phyloP scores from a whole-genome alignment of 768 basidiomycete genomes.

The Mycena galopus region DNA sequence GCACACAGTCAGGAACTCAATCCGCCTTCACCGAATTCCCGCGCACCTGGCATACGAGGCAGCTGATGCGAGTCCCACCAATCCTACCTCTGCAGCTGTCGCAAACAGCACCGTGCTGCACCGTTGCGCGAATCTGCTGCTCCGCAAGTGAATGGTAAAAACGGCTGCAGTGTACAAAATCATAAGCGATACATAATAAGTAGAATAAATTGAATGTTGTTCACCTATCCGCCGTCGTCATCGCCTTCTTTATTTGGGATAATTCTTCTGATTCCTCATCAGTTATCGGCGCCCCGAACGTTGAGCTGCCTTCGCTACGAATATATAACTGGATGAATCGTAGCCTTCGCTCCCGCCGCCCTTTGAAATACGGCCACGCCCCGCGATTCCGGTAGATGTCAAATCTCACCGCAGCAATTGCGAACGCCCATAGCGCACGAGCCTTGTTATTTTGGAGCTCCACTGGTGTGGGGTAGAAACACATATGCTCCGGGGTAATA shows the following conservation, averaged over 20 bases:
- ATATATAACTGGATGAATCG: constrained; percentile 42
- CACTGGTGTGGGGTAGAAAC: constrained; percentile 41
- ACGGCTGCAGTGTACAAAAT: neutral
- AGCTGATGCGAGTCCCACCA: constrained; percentile 42
- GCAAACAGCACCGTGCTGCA: constrained; percentile 39
- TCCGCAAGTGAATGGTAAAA: constrained; percentile 40
- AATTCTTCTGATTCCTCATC: constrained; percentile 37
- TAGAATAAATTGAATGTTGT: no score
- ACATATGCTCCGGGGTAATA: constrained; percentile 37
- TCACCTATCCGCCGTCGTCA: constrained; percentile 39
- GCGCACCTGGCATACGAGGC: neutral
- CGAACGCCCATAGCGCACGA: constrained; percentile 47
- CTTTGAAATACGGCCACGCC: constrained; percentile 47
- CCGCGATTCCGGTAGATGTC: constrained; percentile 40
- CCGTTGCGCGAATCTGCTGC: constrained; percentile 34
- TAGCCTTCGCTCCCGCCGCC: constrained; percentile 42
- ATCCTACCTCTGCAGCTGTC: constrained; percentile 43
- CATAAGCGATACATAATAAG: no score
- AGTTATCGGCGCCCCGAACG: constrained; percentile 37
- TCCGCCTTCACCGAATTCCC: neutral
- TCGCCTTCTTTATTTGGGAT: constrained; percentile 17
- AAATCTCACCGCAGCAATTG: constrained; percentile 39
- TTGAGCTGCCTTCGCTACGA: constrained; percentile 31
- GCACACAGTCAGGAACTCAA: neutral
- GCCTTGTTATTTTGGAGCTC: constrained; percentile 33